These are phyloP conservation scores for Aspergillus sp. DNA, from an alignment of 2,329 filamentous ascomycete genomes.

Conservation along the genomic window DNA sequence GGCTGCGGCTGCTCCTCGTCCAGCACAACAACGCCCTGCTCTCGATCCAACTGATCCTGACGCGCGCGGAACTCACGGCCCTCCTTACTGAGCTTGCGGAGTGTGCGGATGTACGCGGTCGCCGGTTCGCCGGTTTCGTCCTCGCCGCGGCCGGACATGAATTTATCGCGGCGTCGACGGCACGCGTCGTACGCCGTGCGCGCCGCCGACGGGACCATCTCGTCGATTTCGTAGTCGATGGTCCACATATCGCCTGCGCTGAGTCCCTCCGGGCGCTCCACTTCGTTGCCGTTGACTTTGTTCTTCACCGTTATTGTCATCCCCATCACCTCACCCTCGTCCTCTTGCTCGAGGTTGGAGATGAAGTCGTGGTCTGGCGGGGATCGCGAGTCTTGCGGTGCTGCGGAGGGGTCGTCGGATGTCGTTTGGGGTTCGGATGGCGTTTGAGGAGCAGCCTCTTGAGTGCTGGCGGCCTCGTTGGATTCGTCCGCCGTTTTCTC, in stretches of 20 bases:
- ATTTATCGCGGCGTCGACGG: conserved; percentile 46
- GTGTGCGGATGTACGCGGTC: conserved; percentile 35
- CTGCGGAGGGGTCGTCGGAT: neutral
- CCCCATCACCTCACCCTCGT: conserved; percentile 44
- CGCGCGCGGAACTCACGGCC: conserved; percentile 52
- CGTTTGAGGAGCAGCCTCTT: neutral
- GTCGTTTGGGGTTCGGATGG: neutral
- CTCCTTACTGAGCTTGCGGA: conserved; percentile 37
- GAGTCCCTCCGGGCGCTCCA: conserved; percentile 51
- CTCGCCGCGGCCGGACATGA: conserved; percentile 27
- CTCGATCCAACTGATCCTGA: conserved; percentile 45
- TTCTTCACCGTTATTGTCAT: conserved; percentile 66
- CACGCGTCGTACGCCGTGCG: conserved; percentile 47
- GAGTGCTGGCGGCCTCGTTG: conserved; percentile 9
- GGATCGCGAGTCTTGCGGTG: conserved; percentile 4
- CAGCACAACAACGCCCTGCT: conserved; percentile 28
- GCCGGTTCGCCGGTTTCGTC: conserved; percentile 35
- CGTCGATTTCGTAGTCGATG: conserved; percentile 68
- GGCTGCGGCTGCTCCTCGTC: too few species aligned
- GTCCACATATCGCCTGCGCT: conserved; percentile 49
- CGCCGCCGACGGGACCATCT: conserved; percentile 44
- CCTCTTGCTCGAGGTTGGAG: conserved; percentile 3
- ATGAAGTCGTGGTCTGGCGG: conserved; percentile 2
- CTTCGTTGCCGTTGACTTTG: conserved; percentile 56
- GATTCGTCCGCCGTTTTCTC: conserved; percentile 8